These are phyloP conservation scores for Rhizopus arrhizus DNA, from an alignment of 371 early-diverging fungal genomes.

Conservation along the genomic window DNA sequence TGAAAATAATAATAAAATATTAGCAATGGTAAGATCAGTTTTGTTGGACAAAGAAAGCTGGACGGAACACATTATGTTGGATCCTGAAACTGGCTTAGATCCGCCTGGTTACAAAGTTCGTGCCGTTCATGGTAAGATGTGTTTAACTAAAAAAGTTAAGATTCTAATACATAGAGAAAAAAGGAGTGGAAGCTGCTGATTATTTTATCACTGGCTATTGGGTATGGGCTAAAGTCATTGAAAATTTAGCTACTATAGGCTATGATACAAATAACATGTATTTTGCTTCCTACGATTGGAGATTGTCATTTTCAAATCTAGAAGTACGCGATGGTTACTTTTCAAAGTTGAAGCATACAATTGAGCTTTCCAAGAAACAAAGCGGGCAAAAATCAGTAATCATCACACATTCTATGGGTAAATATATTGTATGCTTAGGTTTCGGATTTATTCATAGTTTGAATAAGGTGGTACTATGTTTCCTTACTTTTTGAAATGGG, in stretches of 20 bases:
- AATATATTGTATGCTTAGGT: background rate
- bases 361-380: constrained; percentile 63
- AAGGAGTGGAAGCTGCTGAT: constrained; percentile 89
- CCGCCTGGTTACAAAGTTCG: constrained; percentile 83
- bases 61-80: constrained; percentile 82
- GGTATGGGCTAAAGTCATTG: constrained; percentile 89
- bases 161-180: background rate
- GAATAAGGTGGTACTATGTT: constrained; percentile 52
- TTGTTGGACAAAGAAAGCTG: constrained; percentile 86
- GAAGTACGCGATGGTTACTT: constrained; percentile 89
- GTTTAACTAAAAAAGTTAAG: background rate
- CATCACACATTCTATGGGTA: constrained; percentile 71
- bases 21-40: constrained; percentile 81
- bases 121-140: constrained; percentile 75
- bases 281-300: constrained; percentile 93
- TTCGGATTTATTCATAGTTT: too few species aligned
- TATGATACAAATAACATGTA: constrained; percentile 89
- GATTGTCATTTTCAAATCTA: constrained; percentile 78
- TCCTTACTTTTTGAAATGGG: constrained; percentile 93
- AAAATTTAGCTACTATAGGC: constrained; percentile 86
- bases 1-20: background rate
- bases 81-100: constrained; percentile 85
- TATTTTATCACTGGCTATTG: constrained; percentile 94
- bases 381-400: constrained; percentile 68
- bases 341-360: constrained; percentile 72